A percentile compares a stretch with the other conserved stretches of the same genome.
Evolutionary conservation across 306 rosid species (phyloP).

Genomic region (Chamaecrista fasciculata): DNA sequence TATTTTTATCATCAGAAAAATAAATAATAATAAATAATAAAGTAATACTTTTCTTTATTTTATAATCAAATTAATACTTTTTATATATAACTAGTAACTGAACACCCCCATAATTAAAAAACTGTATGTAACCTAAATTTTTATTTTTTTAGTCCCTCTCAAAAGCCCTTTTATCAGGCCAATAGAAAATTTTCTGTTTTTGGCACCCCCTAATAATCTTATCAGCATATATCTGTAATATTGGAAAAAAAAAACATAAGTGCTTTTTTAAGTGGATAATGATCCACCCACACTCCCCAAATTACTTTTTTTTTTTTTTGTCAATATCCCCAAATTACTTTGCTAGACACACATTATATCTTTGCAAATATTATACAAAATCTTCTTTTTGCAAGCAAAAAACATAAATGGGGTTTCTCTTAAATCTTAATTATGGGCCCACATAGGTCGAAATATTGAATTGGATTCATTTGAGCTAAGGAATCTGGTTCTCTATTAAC

Average conservation of each 20-base stretch:
- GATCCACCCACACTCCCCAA: constrained; percentile 40
- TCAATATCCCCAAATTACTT: too few species aligned
- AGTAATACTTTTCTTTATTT: too few species aligned
- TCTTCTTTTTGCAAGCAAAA: background rate
- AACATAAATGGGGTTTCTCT: too few species aligned
- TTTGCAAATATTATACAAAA: constrained; percentile 6
- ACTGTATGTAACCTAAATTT: too few species aligned
- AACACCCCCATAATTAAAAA: too few species aligned
- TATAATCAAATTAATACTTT: too few species aligned
- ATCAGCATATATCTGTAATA: constrained; percentile 30
- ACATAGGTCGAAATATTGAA: constrained; percentile 37
- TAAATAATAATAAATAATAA: too few species aligned
- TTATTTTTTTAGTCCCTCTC: background rate
- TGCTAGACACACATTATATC: constrained; percentile 4
- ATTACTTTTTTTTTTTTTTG: too few species aligned
- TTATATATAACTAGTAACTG: too few species aligned
- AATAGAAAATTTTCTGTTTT: constrained; percentile 32
- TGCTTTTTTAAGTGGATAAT: constrained; percentile 48
- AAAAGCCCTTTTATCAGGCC: constrained; percentile 29
- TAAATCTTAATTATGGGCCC: constrained; percentile 26
- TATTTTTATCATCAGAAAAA: too few species aligned
- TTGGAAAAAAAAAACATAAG: constrained; percentile 33
- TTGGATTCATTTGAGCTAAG: constrained; percentile 31
- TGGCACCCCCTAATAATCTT: constrained; percentile 28
- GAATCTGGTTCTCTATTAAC: constrained; percentile 33